phyloP scores from a whole-genome alignment of 192 early-diverging fungal genomes.

The Podila verticillata region DNA sequence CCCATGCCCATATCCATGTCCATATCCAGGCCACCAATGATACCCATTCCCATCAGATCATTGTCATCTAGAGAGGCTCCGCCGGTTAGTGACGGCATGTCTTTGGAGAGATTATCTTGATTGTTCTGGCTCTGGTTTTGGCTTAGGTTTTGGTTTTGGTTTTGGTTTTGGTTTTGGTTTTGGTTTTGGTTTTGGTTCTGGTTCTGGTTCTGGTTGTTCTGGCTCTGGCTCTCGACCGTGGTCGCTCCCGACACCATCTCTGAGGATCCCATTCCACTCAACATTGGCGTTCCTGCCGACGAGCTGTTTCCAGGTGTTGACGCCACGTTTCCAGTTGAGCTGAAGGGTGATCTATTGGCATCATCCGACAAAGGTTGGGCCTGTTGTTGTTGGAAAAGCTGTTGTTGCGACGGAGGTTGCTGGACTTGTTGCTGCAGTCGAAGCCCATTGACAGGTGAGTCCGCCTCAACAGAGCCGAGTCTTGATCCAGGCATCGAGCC shows the following conservation, averaged over 20 bases:
- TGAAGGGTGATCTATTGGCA: neutral
- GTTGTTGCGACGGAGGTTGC: constrained; percentile 3
- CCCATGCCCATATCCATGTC: constrained; percentile 6
- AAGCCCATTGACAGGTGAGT: neutral
- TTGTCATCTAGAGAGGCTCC: neutral
- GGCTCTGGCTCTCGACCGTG: neutral
- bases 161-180: neutral
- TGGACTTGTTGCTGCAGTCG: neutral
- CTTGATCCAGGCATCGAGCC: constrained; percentile 3
- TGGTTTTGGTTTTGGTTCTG: too few species aligned
- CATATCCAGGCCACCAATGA: neutral
- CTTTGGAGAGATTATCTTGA: neutral
- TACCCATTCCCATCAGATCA: neutral
- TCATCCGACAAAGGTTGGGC: neutral
- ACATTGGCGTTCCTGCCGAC: neutral
- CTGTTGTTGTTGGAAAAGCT: neutral
- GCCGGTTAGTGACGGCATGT: neutral
- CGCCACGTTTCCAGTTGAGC: too few species aligned
- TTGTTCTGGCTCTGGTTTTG: constrained; percentile 1
- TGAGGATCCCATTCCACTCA: neutral
- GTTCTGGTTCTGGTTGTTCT: too few species aligned
- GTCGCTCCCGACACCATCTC: neutral
- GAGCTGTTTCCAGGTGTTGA: neutral
- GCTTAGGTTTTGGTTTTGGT: neutral
- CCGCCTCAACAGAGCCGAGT: constrained; percentile 1